Evolutionary conservation across 1,139 yeast genomes (phyloP).

Genomic region (Magnusiomyces clavatus): DNA sequence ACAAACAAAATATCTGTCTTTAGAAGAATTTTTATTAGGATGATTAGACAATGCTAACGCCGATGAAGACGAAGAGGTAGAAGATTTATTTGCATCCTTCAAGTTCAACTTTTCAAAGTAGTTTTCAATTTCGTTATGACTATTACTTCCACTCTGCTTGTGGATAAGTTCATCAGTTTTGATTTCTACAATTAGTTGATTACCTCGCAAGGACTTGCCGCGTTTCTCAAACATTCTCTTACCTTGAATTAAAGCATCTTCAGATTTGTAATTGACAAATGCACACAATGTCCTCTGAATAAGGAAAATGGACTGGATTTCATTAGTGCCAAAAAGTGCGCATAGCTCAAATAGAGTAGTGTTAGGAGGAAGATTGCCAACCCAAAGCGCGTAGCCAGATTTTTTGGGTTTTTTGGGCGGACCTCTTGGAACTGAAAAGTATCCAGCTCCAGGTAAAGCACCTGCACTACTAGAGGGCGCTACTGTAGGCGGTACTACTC

Average conservation of each 20-base stretch:
- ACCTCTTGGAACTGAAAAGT: slow-evolving; percentile 21
- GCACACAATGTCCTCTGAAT: slow-evolving; percentile 36
- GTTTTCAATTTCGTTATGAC: slow-evolving; percentile 1
- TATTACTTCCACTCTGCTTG: too few relatives aligned
- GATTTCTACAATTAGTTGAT: slow-evolving; percentile 28
- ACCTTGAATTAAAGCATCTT: slow-evolving; percentile 29
- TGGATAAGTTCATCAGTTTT: background rate
- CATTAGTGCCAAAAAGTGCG: slow-evolving; percentile 31
- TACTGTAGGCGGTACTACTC: too few relatives aligned
- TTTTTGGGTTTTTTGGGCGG: slow-evolving; percentile 32
- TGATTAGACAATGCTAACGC: background rate
- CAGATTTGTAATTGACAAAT: slow-evolving; percentile 32
- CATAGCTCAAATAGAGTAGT: slow-evolving; percentile 32
- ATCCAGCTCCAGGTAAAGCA: background rate
- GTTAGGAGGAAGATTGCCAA: slow-evolving; percentile 34
- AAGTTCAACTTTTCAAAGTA: background rate
- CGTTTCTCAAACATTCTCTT: slow-evolving; percentile 23
- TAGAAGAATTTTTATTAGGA: slow-evolving; percentile 2
- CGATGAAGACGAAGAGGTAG: slow-evolving; percentile 1
- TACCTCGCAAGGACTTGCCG: slow-evolving; percentile 28
- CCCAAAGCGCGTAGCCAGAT: slow-evolving; percentile 37
- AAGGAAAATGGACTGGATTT: slow-evolving; percentile 32
- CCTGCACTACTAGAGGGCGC: background rate
- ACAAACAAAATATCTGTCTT: slow-evolving; percentile 33
- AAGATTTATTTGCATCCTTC: background rate